A percentile compares a stretch with the other conserved stretches of the same genome.
Conservation (phyloP, 225 moss, liverwort and hornwort species). For the Lunularia cruciata region DNA sequence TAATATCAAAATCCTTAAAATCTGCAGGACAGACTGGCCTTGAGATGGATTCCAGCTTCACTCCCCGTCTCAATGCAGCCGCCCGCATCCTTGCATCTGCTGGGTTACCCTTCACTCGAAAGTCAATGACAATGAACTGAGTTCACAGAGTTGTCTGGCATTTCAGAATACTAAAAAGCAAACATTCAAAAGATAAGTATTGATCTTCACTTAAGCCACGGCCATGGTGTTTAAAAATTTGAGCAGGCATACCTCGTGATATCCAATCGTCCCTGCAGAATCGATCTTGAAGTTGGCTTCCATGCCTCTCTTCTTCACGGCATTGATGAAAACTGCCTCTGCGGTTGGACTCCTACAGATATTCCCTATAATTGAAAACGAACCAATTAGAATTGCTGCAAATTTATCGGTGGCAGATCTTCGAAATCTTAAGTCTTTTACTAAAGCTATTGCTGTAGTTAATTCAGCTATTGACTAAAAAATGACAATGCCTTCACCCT, state of each 20-base stretch:
- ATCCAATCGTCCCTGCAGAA: conserved; percentile 94
- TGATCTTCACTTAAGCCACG: too few relatives aligned
- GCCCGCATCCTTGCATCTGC: conserved; percentile 95
- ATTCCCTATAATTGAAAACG: conserved; percentile 52
- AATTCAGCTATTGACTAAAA: too few relatives aligned
- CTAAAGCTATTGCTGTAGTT: too few relatives aligned
- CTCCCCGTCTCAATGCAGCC: conserved; percentile 76
- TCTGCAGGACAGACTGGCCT: conserved; percentile 79
- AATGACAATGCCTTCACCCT: too few relatives aligned
- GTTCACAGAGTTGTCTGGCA: not conserved
- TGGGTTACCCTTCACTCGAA: conserved; percentile 66
- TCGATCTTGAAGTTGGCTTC: conserved; percentile 75
- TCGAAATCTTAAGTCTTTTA: not conserved
- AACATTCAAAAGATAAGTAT: not conserved
- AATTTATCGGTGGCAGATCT: not conserved
- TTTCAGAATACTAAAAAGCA: not conserved
- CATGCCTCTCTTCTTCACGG: conserved; percentile 78
- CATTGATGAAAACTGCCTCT: conserved; percentile 84
- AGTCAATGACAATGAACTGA: conserved; percentile 23
- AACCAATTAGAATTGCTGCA: not conserved
- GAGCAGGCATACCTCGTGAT: conserved; percentile 52
- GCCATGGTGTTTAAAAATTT: too few relatives aligned
- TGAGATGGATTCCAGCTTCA: conserved; percentile 86
- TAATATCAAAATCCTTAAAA: conserved; percentile 60
- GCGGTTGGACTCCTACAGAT: conserved; percentile 97